Evolutionary conservation across 768 basidiomycete species (phyloP), one percentile per base, ranked within the genome.

Genomic region (Russula compacta): DNA sequence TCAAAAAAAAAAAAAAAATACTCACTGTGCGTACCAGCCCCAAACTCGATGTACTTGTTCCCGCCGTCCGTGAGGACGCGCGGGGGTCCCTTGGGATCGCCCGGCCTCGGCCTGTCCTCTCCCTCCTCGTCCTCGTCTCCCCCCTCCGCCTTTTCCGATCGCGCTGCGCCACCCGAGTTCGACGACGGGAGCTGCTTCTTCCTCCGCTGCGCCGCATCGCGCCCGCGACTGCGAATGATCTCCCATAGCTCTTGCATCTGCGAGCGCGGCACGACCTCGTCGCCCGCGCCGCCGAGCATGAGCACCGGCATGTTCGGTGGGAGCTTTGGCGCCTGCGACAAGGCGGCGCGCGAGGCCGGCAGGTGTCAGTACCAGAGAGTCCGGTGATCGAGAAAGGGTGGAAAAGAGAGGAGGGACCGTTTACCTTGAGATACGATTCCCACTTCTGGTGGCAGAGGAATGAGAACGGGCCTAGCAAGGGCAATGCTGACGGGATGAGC

Each of bases 381-480:
- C 24, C 24, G 24, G 24, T 29, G 24, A n/a, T n/a, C n/a, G n/a
- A n/a, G n/a, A n/a, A n/a, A 29, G 24, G 1, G 24, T 29, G 24
- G 24, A 29, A 29, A 29, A 29, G 24, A 29, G 3, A 29, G 3
- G 24, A 29, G 24, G 24, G 24, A 29, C 1, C 24, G 24, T 17
- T 14, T 44, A 66, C 78, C 69, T 85, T 83, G 4, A 80, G 78
- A 0, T 81, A 80, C 1, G 89, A 90, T 68, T 92, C 84, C 93
- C 93, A 95, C 70, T 86, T 88, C 71, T 95, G 84, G 68, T 92
- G 85, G 66, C 91, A 87, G 12, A 94, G 80, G 72, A 87, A 87
- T 19, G 90, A 76, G 68, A 93, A 78, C 3, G 85, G 87, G 0
- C 81, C 77, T 35, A 94, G 79, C 36, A 81, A 70, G 6, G 94